phyloP scores from a whole-genome alignment of 768 basidiomycete species.

The Solioccasus polychromus region DNA sequence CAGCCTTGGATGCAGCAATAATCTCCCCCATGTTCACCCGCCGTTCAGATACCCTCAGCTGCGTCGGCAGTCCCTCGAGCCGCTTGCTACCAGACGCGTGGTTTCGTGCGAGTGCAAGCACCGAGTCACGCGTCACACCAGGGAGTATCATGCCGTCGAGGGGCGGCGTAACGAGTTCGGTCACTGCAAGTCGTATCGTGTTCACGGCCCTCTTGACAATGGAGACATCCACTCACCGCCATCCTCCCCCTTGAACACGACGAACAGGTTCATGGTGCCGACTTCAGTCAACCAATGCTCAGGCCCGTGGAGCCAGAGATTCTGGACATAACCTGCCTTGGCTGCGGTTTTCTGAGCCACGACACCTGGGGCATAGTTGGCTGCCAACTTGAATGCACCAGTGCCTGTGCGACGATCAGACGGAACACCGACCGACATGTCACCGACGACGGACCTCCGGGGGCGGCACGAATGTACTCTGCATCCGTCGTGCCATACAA shows the following conservation, averaged over 20 bases:
- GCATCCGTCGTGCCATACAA: conserved; percentile 68
- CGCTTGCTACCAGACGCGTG: conserved; percentile 49
- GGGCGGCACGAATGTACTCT: conserved; percentile 78
- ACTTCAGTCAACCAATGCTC: conserved; percentile 58
- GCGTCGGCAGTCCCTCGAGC: conserved; percentile 51
- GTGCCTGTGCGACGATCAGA: conserved; percentile 48
- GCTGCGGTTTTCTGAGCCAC: conserved; percentile 81
- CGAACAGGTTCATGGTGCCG: conserved; percentile 92
- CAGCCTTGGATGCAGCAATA: conserved; percentile 41
- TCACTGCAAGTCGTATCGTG: conserved; percentile 27
- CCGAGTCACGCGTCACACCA: conserved; percentile 64
- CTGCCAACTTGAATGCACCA: conserved; percentile 83
- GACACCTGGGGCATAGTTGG: conserved; percentile 87
- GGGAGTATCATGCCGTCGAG: conserved; percentile 66
- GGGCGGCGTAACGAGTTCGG: conserved; percentile 63
- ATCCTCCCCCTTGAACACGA: conserved; percentile 68
- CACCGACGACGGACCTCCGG: conserved; percentile 55
- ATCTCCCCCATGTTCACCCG: conserved; percentile 77
- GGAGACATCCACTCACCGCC: conserved; percentile 44
- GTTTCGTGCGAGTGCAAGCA: conserved; percentile 45
- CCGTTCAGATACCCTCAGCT: conserved; percentile 63
- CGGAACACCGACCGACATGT: not conserved
- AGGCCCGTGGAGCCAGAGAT: conserved; percentile 82
- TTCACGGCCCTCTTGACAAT: not conserved
- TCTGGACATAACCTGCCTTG: conserved; percentile 77